These are phyloP conservation scores for Fraxinus paxiana DNA, from an alignment of 305 asterid genomes.

Conservation along the genomic window DNA sequence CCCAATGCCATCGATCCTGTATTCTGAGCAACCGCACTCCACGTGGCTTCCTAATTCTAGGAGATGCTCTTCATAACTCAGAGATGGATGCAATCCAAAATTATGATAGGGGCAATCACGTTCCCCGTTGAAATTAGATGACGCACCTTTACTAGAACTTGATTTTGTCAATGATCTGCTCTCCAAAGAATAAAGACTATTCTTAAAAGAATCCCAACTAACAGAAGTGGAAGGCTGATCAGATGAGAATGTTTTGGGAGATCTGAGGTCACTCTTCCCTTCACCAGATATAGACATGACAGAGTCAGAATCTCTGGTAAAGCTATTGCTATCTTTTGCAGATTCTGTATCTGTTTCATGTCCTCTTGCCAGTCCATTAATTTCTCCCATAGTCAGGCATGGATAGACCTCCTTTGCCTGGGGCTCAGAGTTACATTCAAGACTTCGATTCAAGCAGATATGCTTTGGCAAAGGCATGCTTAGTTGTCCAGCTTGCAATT, in stretches of 20 bases:
- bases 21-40: slow-evolving; percentile 40
- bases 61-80: slow-evolving; percentile 36
- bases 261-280: slow-evolving; percentile 23
- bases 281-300: slow-evolving; percentile 29
- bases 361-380: slow-evolving; percentile 22
- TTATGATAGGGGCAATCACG: slow-evolving; percentile 22
- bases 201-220: slow-evolving; percentile 28
- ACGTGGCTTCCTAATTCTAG: slow-evolving; percentile 33
- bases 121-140: slow-evolving; percentile 26
- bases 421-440: slow-evolving; percentile 20
- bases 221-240: slow-evolving; percentile 35
- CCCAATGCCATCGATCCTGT: slow-evolving; percentile 24
- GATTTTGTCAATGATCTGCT: slow-evolving; percentile 32
- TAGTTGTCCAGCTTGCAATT: slow-evolving; percentile 51
- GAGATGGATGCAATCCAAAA: slow-evolving; percentile 24
- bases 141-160: slow-evolving; percentile 25
- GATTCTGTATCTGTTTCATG: slow-evolving; percentile 38
- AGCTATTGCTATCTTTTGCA: slow-evolving; percentile 40
- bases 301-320: slow-evolving; percentile 37
- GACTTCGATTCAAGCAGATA: slow-evolving; percentile 32
- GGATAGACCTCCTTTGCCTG: slow-evolving; percentile 16
- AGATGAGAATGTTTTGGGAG: slow-evolving; percentile 29
- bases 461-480: slow-evolving; percentile 53
- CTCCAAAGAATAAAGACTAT: slow-evolving; percentile 34
- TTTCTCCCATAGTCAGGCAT: not conserved